These are phyloP conservation scores for Verbascum thapsus DNA, from an alignment of 257 asterid species.

Conservation along the genomic window DNA sequence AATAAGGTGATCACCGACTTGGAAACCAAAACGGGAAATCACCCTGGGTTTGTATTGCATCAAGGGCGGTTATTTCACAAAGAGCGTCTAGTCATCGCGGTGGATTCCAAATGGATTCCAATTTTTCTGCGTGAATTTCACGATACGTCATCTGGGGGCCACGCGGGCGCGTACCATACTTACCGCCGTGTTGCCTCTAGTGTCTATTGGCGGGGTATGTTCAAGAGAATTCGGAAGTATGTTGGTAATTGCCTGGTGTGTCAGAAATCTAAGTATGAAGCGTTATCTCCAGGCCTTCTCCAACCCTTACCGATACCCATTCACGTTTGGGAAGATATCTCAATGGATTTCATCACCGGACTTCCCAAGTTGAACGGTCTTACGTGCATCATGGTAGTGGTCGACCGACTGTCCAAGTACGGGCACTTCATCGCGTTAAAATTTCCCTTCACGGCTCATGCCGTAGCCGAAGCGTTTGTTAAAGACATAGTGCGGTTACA, in stretches of 20 bases:
- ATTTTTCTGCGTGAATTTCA: constrained; percentile 4
- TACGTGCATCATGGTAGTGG: not conserved
- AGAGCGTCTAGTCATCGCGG: no score
- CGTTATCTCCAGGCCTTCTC: not conserved
- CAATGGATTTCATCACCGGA: not conserved
- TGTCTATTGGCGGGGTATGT: not conserved
- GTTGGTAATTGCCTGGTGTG: not conserved
- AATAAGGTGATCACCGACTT: no score
- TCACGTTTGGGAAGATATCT: constrained; percentile 5
- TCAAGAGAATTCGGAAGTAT: not conserved
- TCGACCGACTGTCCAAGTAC: not conserved
- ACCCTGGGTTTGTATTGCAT: no score
- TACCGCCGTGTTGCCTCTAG: not conserved
- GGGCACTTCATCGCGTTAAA: not conserved
- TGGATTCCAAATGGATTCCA: not conserved
- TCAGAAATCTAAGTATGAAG: not conserved
- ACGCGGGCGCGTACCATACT: not conserved
- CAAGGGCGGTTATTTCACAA: no score
- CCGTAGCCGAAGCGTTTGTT: not conserved
- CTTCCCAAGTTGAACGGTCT: not conserved
- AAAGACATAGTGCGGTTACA: not conserved
- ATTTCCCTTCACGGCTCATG: not conserved
- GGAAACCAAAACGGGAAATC: no score
- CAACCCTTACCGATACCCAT: constrained; percentile 10
- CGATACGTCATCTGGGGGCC: not conserved